Evolutionary conservation across 768 basidiomycete species (phyloP).

Genomic region (Neoboletus magnificus): DNA sequence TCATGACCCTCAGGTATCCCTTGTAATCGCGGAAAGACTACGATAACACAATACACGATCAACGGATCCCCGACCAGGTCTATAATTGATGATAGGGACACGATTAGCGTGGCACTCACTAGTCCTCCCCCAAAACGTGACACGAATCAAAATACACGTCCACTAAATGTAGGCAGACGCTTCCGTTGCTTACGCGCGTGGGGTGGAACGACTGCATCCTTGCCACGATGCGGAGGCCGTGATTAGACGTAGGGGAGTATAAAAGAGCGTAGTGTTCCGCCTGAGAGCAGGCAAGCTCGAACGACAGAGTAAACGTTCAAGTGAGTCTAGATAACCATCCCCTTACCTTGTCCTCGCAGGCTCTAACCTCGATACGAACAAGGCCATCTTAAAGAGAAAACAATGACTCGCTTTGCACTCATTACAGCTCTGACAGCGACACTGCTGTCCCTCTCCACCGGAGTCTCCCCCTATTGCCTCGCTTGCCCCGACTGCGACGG

Average conservation of each 20-base stretch:
- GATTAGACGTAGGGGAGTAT: background rate
- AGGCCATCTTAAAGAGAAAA: background rate
- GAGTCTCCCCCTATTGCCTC: background rate
- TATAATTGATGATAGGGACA: background rate
- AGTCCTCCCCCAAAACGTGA: background rate
- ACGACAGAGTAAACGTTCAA: background rate
- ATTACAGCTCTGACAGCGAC: background rate
- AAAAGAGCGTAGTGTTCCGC: background rate
- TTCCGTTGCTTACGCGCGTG: background rate
- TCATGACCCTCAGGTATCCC: too few relatives aligned
- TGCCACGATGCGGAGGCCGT: background rate
- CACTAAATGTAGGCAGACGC: background rate
- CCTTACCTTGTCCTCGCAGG: background rate
- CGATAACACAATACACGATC: background rate
- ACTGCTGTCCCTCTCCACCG: background rate
- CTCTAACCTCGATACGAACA: background rate
- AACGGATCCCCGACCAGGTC: background rate
- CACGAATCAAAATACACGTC: background rate
- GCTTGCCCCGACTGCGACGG: constrained; percentile 1
- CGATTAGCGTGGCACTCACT: background rate
- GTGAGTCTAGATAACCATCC: background rate
- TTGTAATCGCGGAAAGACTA: too few relatives aligned
- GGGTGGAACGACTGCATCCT: background rate
- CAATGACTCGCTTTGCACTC: background rate
- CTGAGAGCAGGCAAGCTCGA: too few relatives aligned